Conservation (phyloP, 2,329 filamentous ascomycete genomes). For the Xylariaceae sp. region DNA sequence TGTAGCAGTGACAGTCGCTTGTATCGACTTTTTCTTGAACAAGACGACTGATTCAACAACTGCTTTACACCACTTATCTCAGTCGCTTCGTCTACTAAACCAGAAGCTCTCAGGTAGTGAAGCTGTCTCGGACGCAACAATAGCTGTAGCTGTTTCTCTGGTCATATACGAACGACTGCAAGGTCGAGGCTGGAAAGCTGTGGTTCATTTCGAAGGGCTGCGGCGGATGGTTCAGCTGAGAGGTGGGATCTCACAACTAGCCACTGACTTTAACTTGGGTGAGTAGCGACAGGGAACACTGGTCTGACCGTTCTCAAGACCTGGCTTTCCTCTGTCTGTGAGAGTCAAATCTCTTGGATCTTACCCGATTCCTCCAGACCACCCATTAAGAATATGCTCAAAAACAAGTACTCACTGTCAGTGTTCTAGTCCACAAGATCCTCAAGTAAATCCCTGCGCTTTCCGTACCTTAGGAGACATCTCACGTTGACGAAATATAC, state of each 20-base stretch:
- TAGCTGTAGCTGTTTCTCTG: constrained; percentile 24
- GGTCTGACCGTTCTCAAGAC: too few species aligned
- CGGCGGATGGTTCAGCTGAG: constrained; percentile 4
- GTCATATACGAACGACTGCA: constrained; percentile 20
- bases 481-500: not conserved
- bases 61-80: constrained; percentile 17
- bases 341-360: too few species aligned
- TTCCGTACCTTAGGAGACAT: not conserved
- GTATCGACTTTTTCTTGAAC: constrained; percentile 7
- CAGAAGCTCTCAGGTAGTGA: constrained; percentile 15
- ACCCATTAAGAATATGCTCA: too few species aligned
- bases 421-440: constrained; percentile 6
- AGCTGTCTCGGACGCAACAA: constrained; percentile 21
- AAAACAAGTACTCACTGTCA: constrained; percentile 4
- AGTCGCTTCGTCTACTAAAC: constrained; percentile 18
- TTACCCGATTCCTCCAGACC: too few species aligned
- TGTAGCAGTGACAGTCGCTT: constrained; percentile 7
- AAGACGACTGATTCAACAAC: constrained; percentile 4
- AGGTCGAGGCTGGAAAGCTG: constrained; percentile 6
- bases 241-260: constrained; percentile 8
- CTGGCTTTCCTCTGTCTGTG: too few species aligned
- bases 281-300: too few species aligned
- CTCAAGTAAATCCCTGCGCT: not conserved
- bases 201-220: constrained; percentile 9
- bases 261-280: constrained; percentile 6